Evolutionary conservation across 106 monocot species (phyloP).

Genomic region (Phalaenopsis equestris): DNA sequence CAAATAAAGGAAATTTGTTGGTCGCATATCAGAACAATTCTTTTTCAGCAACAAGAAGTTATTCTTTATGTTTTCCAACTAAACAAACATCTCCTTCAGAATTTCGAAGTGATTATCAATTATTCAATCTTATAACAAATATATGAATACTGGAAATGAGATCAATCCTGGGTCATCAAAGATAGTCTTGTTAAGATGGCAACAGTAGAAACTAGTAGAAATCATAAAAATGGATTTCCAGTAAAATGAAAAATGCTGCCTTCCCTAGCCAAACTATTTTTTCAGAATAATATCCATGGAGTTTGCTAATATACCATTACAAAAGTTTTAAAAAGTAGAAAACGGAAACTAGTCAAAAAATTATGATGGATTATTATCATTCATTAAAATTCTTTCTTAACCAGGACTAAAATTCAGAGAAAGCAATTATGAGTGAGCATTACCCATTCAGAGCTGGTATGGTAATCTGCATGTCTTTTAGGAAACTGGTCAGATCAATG

Average conservation of each 20-base stretch:
- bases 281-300: neutral
- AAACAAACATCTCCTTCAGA: too few relatives aligned
- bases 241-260: neutral
- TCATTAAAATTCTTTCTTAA: neutral
- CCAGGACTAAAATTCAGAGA: neutral
- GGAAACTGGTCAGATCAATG: slow-evolving; percentile 41
- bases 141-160: neutral
- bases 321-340: neutral
- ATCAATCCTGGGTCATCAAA: neutral
- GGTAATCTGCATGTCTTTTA: slow-evolving; percentile 48
- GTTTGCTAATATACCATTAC: neutral
- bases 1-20: too few relatives aligned
- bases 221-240: neutral
- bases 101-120: neutral
- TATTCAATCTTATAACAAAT: neutral
- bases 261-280: neutral
- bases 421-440: slow-evolving; percentile 9
- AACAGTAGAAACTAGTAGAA: neutral
- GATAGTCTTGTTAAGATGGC: neutral
- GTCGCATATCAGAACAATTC: too few relatives aligned
- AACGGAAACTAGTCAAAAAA: neutral
- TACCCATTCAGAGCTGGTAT: slow-evolving; percentile 89
- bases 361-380: neutral
- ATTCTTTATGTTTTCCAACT: neutral
- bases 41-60: neutral